Evolutionary conservation across 306 rosid species (phyloP).

Genomic region (Gastrolobium bilobum): DNA sequence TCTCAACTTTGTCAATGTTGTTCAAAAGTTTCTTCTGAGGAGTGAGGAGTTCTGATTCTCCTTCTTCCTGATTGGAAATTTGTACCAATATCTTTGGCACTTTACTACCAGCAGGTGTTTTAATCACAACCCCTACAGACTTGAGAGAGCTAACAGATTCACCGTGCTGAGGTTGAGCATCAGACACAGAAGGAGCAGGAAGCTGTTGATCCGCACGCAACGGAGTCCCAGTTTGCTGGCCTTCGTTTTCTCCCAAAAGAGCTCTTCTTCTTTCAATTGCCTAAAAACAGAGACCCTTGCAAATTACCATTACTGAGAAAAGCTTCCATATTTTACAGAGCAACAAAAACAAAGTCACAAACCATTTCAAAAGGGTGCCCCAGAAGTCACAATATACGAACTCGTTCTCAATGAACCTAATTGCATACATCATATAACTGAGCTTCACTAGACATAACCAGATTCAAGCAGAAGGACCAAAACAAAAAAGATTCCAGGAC

Average conservation of each 20-base stretch:
- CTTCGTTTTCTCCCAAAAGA: conserved; percentile 57
- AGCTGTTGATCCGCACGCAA: conserved; percentile 42
- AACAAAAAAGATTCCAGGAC: no score
- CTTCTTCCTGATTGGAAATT: conserved; percentile 50
- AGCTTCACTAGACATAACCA: no score
- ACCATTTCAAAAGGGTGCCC: no score
- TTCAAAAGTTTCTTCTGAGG: conserved; percentile 85
- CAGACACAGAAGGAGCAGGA: conserved; percentile 36
- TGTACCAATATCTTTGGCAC: conserved; percentile 56
- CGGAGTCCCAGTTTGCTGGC: conserved; percentile 52
- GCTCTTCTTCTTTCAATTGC: conserved; percentile 84
- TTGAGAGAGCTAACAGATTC: conserved; percentile 46
- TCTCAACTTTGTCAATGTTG: conserved; percentile 75
- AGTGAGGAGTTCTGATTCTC: conserved; percentile 64
- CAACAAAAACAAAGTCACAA: not conserved
- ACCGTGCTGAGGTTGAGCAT: conserved; percentile 50
- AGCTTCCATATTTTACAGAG: not conserved
- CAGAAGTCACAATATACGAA: no score
- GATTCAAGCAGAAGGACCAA: no score
- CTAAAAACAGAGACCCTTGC: conserved; percentile 42
- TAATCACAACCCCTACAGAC: conserved; percentile 26
- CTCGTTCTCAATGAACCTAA: no score
- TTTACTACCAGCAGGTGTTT: conserved; percentile 42
- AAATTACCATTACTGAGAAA: not conserved
- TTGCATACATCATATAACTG: no score